These are phyloP conservation scores for Ceriops decandra DNA, from an alignment of 345 rosid species.

Conservation along the genomic window DNA sequence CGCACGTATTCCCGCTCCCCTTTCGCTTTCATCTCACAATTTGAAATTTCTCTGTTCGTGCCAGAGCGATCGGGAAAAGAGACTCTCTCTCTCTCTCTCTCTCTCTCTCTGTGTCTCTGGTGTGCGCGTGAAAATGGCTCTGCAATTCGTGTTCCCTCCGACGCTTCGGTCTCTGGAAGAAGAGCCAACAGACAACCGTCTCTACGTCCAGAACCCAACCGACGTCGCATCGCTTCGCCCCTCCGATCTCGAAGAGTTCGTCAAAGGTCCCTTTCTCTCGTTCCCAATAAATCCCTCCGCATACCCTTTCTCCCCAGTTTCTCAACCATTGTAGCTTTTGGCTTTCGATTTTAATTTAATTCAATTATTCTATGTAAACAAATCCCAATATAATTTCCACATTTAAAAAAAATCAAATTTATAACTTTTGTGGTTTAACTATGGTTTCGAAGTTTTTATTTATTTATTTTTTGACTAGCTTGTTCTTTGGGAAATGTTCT, in stretches of 20 bases:
- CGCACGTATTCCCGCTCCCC: conserved; percentile 2
- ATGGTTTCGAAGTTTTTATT: too few species aligned
- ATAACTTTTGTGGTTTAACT: too few species aligned
- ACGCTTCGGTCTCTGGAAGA: conserved; percentile 60
- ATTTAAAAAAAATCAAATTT: too few species aligned
- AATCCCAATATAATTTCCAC: too few species aligned
- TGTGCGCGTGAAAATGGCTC: conserved; percentile 47
- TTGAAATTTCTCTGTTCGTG: background rate
- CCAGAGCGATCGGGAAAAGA: background rate
- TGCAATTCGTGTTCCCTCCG: conserved; percentile 69
- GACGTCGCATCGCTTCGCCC: conserved; percentile 56
- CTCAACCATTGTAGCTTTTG: background rate
- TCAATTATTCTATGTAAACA: too few species aligned
- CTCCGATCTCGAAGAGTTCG: conserved; percentile 76
- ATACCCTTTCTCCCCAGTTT: background rate
- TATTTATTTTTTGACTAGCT: too few species aligned
- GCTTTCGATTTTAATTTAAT: too few species aligned
- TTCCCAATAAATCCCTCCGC: background rate
- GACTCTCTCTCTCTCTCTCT: conserved; percentile 1
- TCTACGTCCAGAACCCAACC: conserved; percentile 51
- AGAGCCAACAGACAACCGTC: conserved; percentile 47
- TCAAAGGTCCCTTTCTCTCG: conserved; percentile 53
- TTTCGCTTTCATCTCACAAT: background rate
- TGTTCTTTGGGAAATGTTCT: too few species aligned
- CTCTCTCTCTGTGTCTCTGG: conserved; percentile 15